Conservation (phyloP, 768 basidiomycete genomes). For the Lactifluus volemus region DNA sequence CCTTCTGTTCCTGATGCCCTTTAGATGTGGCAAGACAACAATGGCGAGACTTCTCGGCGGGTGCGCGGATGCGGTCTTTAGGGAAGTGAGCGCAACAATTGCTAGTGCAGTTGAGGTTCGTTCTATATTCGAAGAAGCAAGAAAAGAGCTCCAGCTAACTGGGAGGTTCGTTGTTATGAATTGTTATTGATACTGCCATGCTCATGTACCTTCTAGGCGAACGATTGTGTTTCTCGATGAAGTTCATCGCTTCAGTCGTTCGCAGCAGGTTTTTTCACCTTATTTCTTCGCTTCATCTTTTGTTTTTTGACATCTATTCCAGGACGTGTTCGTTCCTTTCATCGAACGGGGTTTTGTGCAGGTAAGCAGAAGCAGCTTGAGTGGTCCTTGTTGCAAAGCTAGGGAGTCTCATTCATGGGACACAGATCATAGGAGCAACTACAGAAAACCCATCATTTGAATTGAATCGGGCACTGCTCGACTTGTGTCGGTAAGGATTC, state of each 20-base stretch:
- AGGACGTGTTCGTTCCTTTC: slow-evolving; percentile 77
- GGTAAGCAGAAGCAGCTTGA: slow-evolving; percentile 27
- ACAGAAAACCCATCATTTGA: slow-evolving; percentile 90
- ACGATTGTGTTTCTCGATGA: slow-evolving; percentile 80
- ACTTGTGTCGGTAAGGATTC: slow-evolving; percentile 58
- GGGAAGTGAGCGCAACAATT: slow-evolving; percentile 70
- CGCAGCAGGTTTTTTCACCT: slow-evolving; percentile 44
- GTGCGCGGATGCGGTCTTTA: slow-evolving; percentile 51
- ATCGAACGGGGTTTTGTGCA: slow-evolving; percentile 73
- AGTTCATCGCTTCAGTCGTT: slow-evolving; percentile 70
- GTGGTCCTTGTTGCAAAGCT: not conserved
- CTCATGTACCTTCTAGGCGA: slow-evolving; percentile 32
- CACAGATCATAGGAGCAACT: slow-evolving; percentile 68
- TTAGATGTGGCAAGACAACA: slow-evolving; percentile 66
- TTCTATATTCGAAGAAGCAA: slow-evolving; percentile 69
- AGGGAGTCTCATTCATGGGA: not conserved
- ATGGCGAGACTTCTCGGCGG: slow-evolving; percentile 63
- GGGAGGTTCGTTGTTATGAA: slow-evolving; percentile 39
- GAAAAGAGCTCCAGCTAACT: slow-evolving; percentile 49
- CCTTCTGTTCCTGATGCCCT: not conserved
- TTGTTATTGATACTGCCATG: not conserved
- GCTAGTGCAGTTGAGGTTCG: slow-evolving; percentile 63
- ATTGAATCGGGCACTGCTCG: slow-evolving; percentile 60
- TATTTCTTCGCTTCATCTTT: not conserved
- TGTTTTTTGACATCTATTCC: slow-evolving; percentile 18